A percentile compares a stretch with the other conserved stretches of the same genome.
Conservation (phyloP, 2,329 filamentous ascomycete species). For the Neonectria faginata region DNA sequence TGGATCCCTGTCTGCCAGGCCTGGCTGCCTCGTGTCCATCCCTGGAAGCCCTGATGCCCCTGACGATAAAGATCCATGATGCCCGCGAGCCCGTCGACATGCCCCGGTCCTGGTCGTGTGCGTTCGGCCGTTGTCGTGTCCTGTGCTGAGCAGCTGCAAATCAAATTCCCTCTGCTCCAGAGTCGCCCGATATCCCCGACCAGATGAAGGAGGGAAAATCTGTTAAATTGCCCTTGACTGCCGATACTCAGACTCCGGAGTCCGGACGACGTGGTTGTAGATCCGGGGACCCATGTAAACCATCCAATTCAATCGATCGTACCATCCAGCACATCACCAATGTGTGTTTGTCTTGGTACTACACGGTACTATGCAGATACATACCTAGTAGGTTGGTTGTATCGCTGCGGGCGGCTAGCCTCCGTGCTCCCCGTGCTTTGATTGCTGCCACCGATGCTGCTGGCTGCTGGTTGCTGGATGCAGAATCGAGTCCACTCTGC, state of each 20-base stretch:
- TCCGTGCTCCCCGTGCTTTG: conserved; percentile 25
- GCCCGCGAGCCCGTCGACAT: conserved; percentile 16
- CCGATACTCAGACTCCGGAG: conserved; percentile 26
- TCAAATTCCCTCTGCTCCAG: conserved; percentile 26
- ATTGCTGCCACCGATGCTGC: conserved; percentile 8
- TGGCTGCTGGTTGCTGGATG: conserved; percentile 3
- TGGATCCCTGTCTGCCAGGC: conserved; percentile 26
- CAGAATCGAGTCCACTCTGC: background rate
- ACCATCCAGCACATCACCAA: conserved; percentile 29
- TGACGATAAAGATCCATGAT: conserved; percentile 30
- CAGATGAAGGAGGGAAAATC: conserved; percentile 7
- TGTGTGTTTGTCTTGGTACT: conserved; percentile 21
- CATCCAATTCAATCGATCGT: conserved; percentile 38
- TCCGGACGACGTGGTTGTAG: conserved; percentile 30
- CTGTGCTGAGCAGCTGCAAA: conserved; percentile 29
- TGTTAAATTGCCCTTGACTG: conserved; percentile 24
- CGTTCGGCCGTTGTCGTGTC: conserved; percentile 23
- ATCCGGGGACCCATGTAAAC: conserved; percentile 42
- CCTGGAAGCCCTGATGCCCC: conserved; percentile 22
- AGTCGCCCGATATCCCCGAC: conserved; percentile 21
- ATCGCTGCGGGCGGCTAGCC: conserved; percentile 24
- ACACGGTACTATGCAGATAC: too few relatives aligned
- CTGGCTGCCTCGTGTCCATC: conserved; percentile 25
- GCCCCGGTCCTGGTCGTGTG: conserved; percentile 28
- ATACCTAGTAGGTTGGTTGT: conserved; percentile 8